These are phyloP conservation scores for Saccharomycopsis oosterbeekiorum DNA, from an alignment of 805 yeast genomes.

Conservation along the genomic window DNA sequence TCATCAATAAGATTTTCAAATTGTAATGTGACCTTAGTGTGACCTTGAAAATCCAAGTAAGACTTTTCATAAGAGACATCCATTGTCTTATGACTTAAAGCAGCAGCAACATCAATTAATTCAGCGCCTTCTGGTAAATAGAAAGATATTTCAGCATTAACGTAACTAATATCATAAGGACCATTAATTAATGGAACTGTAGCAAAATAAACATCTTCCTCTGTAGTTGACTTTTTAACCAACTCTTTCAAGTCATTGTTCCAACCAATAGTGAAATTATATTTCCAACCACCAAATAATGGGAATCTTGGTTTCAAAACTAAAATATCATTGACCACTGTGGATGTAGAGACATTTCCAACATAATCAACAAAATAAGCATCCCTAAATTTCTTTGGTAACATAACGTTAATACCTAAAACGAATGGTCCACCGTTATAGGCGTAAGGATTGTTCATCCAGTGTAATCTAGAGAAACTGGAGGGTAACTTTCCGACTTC, in stretches of 20 bases:
- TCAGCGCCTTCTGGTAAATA: constrained; percentile 84
- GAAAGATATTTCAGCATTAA: constrained; percentile 46
- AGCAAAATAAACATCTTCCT: constrained; percentile 43
- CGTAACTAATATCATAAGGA: constrained; percentile 61
- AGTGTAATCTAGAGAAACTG: constrained; percentile 77
- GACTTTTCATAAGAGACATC: constrained; percentile 33
- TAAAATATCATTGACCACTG: constrained; percentile 30
- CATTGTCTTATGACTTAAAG: constrained; percentile 32
- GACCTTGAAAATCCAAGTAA: constrained; percentile 75
- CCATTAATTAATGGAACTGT: constrained; percentile 68
- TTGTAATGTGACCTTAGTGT: constrained; percentile 55
- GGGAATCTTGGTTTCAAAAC: constrained; percentile 83
- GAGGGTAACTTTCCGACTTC: constrained; percentile 56
- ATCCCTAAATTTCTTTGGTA: constrained; percentile 46
- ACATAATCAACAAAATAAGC: constrained; percentile 80
- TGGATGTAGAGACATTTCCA: constrained; percentile 83
- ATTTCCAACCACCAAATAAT: constrained; percentile 92
- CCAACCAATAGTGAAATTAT: constrained; percentile 96
- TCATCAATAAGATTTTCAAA: constrained; percentile 62
- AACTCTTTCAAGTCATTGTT: constrained; percentile 46
- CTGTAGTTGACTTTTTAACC: constrained; percentile 32
- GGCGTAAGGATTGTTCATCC: constrained; percentile 37
- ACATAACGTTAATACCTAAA: constrained; percentile 46
- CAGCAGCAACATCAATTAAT: constrained; percentile 44
- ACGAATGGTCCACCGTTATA: constrained; percentile 42